Evolutionary conservation across 176 grass and related monocot genomes (phyloP).

Genomic region (Panicum miliaceum): DNA sequence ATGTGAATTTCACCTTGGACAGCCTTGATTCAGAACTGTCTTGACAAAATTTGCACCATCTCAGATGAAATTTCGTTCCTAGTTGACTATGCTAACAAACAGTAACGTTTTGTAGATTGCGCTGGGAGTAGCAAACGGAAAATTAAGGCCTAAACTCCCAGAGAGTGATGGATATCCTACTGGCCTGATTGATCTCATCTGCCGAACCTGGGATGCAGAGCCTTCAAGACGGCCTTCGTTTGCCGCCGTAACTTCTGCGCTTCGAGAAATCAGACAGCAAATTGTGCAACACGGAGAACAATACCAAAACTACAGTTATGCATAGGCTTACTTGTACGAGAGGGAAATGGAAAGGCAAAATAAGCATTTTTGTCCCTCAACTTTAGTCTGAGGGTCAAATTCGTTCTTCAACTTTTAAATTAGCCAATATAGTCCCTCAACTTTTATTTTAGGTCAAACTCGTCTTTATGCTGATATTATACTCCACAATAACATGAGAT

Average conservation of each 20-base stretch:
- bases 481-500: too few species aligned
- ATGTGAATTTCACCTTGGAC: not conserved
- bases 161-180: conserved; percentile 4
- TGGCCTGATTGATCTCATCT: conserved; percentile 52
- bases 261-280: conserved; percentile 29
- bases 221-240: conserved; percentile 57
- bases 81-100: not conserved
- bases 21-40: not conserved
- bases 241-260: conserved; percentile 35
- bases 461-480: too few species aligned
- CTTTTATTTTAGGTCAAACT: too few species aligned
- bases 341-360: not conserved
- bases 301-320: not conserved
- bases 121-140: conserved; percentile 59
- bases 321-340: not conserved
- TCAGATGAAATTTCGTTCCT: not conserved
- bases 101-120: conserved; percentile 51
- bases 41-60: not conserved
- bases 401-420: too few species aligned
- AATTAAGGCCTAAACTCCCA: conserved; percentile 47
- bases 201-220: conserved; percentile 44
- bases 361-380: too few species aligned
- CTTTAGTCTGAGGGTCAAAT: too few species aligned
- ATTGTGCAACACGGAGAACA: conserved; percentile 2
- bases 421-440: too few species aligned